A percentile compares a stretch with the other conserved stretches of the same genome.
Evolutionary conservation across 345 rosid genomes (phyloP).

Genomic region (Populus nigra): DNA sequence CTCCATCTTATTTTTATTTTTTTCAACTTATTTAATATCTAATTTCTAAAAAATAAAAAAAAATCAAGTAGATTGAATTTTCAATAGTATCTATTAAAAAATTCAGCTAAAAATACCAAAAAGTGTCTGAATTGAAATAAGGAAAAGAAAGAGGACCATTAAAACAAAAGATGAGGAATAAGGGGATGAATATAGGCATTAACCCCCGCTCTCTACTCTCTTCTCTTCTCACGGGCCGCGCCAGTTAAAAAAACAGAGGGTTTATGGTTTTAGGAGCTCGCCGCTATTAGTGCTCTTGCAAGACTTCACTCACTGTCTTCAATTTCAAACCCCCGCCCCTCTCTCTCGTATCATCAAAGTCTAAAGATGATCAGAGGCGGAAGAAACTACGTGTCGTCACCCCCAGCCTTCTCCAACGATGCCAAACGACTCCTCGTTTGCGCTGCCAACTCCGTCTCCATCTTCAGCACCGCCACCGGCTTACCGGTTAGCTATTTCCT

Average conservation of each 20-base stretch:
- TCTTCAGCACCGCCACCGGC: slow-evolving; percentile 86
- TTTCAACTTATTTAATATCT: too few relatives aligned
- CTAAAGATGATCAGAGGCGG: slow-evolving; percentile 75
- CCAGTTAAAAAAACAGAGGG: background rate
- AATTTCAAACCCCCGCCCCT: background rate
- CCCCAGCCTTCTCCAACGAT: slow-evolving; percentile 93
- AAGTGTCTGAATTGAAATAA: background rate
- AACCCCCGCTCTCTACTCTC: background rate
- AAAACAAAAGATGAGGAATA: background rate
- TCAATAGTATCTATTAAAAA: too few relatives aligned
- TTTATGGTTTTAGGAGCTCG: background rate
- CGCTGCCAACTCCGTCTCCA: slow-evolving; percentile 63
- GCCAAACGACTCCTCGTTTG: slow-evolving; percentile 80
- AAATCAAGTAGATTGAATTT: background rate
- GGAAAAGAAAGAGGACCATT: background rate
- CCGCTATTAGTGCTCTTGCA: background rate
- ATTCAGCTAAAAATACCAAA: too few relatives aligned
- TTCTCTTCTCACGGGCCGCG: background rate
- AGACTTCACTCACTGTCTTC: background rate
- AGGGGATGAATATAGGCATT: background rate
- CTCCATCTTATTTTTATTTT: too few relatives aligned
- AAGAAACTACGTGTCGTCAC: slow-evolving; percentile 59
- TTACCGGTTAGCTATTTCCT: slow-evolving; percentile 46
- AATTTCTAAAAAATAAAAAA: too few relatives aligned
- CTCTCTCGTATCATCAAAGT: background rate